Percentiles rank a stretch among this genome's conserved stretches.
Evolutionary conservation across 2,329 filamentous ascomycete genomes (phyloP).

Genomic region (Ascocoryne sarcoides): DNA sequence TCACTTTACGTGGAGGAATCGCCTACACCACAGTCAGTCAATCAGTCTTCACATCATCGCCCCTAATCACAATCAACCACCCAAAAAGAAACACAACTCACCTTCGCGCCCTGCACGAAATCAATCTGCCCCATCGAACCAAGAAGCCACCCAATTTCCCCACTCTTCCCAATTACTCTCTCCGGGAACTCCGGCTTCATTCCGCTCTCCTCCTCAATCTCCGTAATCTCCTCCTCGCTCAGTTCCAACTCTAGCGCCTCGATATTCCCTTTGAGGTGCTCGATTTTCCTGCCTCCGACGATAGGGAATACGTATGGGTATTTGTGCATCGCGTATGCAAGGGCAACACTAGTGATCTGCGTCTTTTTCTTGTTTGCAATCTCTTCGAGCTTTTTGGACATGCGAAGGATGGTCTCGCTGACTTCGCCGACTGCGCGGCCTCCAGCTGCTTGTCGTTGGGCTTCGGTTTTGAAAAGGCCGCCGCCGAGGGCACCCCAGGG

Average conservation of each 20-base stretch:
- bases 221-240: not conserved
- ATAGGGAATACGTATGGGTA: not conserved
- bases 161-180: not conserved
- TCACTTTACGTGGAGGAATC: too few relatives aligned
- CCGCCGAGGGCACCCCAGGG: not conserved
- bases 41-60: too few relatives aligned
- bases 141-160: too few relatives aligned
- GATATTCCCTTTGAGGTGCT: not conserved
- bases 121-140: not conserved
- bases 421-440: slow-evolving; percentile 25
- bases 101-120: not conserved
- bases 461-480: slow-evolving; percentile 7
- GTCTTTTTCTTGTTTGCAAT: slow-evolving; percentile 26
- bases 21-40: too few relatives aligned
- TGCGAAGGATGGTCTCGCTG: slow-evolving; percentile 19
- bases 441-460: slow-evolving; percentile 22
- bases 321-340: not conserved
- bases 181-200: not conserved
- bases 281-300: not conserved
- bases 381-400: slow-evolving; percentile 22
- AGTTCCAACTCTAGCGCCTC: not conserved
- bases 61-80: too few relatives aligned
- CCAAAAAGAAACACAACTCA: too few relatives aligned
- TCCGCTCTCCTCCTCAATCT: not conserved
- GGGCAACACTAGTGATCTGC: slow-evolving; percentile 27